Conservation (phyloP, 148 eudicot species). For the Rheum nobile region DNA sequence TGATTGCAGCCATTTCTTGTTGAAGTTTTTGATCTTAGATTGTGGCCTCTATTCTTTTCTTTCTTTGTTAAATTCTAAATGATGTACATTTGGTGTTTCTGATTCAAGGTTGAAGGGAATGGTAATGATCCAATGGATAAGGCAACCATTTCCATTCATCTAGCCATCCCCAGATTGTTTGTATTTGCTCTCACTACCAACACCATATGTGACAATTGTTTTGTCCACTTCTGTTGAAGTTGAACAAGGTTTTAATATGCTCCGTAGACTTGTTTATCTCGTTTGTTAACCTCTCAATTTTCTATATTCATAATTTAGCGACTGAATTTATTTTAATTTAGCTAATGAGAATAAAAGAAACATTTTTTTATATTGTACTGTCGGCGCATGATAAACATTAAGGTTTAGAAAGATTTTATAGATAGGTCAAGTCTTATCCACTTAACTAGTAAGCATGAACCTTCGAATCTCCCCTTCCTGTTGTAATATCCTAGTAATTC, state of each 20-base stretch:
- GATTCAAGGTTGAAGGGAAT: not conserved
- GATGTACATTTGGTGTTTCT: not conserved
- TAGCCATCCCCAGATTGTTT: not conserved
- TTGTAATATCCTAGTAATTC: too few species aligned
- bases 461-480: too few species aligned
- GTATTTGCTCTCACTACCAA: not conserved
- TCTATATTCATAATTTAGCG: too few species aligned
- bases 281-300: too few species aligned
- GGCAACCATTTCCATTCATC: slow-evolving; percentile 16
- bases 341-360: too few species aligned
- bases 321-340: too few species aligned
- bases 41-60: not conserved
- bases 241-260: not conserved
- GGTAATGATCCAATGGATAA: slow-evolving; percentile 17
- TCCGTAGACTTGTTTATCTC: not conserved
- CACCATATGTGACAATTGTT: too few species aligned
- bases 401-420: too few species aligned
- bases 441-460: too few species aligned
- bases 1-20: slow-evolving; percentile 24
- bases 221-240: not conserved
- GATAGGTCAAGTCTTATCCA: too few species aligned
- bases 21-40: slow-evolving; percentile 25
- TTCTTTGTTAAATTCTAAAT: not conserved
- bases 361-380: too few species aligned
- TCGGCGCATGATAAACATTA: too few species aligned